Evolutionary conservation across 2,329 filamentous ascomycete species (phyloP).

Genomic region (Scytalidium lignicola): DNA sequence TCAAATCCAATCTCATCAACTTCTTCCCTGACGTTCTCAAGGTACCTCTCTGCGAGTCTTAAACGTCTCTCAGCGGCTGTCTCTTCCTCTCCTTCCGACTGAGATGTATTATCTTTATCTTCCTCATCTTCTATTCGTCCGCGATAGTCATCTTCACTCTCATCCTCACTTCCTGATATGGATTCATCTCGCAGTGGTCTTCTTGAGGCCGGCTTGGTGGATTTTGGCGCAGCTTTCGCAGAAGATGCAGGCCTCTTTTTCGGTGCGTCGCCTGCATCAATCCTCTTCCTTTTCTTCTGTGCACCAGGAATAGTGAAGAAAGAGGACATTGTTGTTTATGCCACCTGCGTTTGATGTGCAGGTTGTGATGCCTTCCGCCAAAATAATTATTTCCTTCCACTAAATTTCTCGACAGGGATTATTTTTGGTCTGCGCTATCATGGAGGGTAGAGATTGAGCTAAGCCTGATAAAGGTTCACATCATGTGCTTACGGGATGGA

Average conservation of each 20-base stretch:
- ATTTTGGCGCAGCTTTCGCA: conserved; percentile 29
- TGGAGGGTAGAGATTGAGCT: neutral
- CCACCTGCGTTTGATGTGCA: neutral
- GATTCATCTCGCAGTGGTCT: conserved; percentile 50
- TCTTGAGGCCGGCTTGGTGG: conserved; percentile 37
- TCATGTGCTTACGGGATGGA: neutral
- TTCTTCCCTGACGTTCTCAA: conserved; percentile 82
- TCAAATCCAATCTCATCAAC: conserved; percentile 85
- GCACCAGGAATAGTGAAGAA: conserved; percentile 89
- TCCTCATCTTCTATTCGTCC: conserved; percentile 52
- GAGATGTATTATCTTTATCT: conserved; percentile 45
- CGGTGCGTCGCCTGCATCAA: conserved; percentile 45
- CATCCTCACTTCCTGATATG: conserved; percentile 80
- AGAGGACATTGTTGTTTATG: conserved; percentile 64
- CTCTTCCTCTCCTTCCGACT: conserved; percentile 69
- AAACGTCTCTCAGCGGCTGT: conserved; percentile 85
- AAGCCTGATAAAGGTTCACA: neutral
- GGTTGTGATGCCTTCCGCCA: neutral
- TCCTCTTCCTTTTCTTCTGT: conserved; percentile 85
- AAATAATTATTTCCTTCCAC: conserved; percentile 11
- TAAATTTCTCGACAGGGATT: conserved; percentile 10
- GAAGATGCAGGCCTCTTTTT: conserved; percentile 54
- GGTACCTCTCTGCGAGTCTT: conserved; percentile 83
- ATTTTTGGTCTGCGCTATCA: neutral
- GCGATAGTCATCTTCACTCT: conserved; percentile 53